Percentiles rank a stretch among this genome's conserved stretches.
These are phyloP conservation scores for Russula olivacea DNA, from an alignment of 768 basidiomycete genomes.

Conservation along the genomic window DNA sequence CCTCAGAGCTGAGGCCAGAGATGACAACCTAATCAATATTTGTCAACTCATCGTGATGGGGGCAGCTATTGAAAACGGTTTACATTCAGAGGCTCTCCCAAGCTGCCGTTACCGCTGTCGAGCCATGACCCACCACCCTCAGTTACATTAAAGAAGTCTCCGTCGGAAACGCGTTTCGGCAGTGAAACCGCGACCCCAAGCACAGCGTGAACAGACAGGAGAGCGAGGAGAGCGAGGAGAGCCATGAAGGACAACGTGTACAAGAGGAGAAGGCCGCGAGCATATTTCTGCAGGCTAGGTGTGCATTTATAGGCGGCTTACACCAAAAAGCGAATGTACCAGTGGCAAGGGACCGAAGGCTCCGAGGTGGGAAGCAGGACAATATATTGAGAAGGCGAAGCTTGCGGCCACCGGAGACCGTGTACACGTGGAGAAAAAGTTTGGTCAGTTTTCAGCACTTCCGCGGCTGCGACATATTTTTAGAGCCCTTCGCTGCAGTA, in stretches of 20 bases:
- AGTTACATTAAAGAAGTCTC: conserved; percentile 35
- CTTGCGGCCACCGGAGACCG: background rate
- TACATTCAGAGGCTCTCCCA: conserved; percentile 45
- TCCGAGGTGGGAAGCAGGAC: background rate
- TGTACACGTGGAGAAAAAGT: background rate
- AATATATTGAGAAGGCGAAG: background rate
- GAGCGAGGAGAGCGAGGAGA: conserved; percentile 17
- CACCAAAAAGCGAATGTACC: background rate
- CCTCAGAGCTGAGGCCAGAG: conserved; percentile 54
- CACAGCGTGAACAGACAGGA: conserved; percentile 17
- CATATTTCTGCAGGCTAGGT: background rate
- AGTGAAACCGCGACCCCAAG: conserved; percentile 8
- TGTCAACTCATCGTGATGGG: background rate
- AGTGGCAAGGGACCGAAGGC: background rate
- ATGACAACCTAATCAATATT: conserved; percentile 46
- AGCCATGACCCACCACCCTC: conserved; percentile 41
- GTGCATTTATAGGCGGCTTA: background rate
- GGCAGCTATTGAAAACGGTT: background rate
- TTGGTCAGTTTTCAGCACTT: background rate
- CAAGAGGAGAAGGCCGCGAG: background rate
- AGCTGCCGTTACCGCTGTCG: conserved; percentile 34
- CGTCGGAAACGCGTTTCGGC: conserved; percentile 5
- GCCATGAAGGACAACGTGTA: conserved; percentile 1
- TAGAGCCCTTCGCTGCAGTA: too few relatives aligned
- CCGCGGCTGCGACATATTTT: background rate